Percentiles rank a stretch among this genome's conserved stretches.
These are phyloP conservation scores for Paracoccidioides brasiliensis DNA, from an alignment of 2,329 filamentous ascomycete species.

Conservation along the genomic window DNA sequence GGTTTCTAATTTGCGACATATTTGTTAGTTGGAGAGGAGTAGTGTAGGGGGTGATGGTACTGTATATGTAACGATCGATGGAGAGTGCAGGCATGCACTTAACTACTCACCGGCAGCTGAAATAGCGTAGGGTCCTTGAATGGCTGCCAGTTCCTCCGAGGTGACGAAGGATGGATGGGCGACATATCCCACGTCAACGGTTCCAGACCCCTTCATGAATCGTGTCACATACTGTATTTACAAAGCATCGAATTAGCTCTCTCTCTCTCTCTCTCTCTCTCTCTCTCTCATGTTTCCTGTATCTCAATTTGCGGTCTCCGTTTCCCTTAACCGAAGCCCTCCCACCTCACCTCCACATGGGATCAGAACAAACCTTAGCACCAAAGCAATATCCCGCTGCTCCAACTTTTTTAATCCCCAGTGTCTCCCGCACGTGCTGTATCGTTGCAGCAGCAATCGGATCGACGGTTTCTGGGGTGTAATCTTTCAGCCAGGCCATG, in stretches of 20 bases:
- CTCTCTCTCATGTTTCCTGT: too few relatives aligned
- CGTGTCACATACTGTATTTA: conserved; percentile 50
- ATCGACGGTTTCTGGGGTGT: conserved; percentile 35
- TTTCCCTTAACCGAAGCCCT: too few relatives aligned
- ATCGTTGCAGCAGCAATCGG: conserved; percentile 39
- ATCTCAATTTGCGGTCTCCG: too few relatives aligned
- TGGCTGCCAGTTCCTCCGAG: conserved; percentile 50
- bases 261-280: too few relatives aligned
- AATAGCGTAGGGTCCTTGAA: conserved; percentile 57
- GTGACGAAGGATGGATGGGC: conserved; percentile 69
- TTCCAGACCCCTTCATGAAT: conserved; percentile 45
- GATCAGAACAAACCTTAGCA: conserved; percentile 42
- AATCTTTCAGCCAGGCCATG: conserved; percentile 37
- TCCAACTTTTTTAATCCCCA: conserved; percentile 39
- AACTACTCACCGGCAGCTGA: conserved; percentile 36
- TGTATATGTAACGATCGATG: too few relatives aligned
- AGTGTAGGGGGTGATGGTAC: too few relatives aligned
- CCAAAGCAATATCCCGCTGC: conserved; percentile 65
- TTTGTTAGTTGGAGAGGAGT: not conserved
- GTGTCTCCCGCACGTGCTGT: conserved; percentile 44
- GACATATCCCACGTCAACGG: conserved; percentile 55
- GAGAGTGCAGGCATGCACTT: too few relatives aligned
- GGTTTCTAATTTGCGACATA: conserved; percentile 28
- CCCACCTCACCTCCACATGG: too few relatives aligned
- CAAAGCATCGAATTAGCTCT: not conserved